Conservation (phyloP, 768 basidiomycete genomes). For the Rubroboletus pulcherrimus region DNA sequence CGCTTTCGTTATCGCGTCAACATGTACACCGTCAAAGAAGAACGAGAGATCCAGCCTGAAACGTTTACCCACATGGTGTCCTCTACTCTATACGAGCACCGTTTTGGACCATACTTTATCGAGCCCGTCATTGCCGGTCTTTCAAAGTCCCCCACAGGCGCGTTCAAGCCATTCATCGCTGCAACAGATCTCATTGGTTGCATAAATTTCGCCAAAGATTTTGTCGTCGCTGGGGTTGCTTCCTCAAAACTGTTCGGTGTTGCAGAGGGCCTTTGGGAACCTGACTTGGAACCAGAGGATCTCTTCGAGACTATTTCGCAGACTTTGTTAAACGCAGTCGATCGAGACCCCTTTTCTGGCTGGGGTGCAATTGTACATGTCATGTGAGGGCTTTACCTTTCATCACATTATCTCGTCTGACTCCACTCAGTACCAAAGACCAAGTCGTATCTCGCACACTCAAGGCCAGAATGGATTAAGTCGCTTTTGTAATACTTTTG, state of each 20-base stretch:
- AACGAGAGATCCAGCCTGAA: slow-evolving; percentile 93
- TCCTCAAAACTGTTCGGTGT: slow-evolving; percentile 92
- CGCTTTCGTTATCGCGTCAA: slow-evolving; percentile 91
- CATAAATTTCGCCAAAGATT: slow-evolving; percentile 92
- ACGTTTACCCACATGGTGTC: slow-evolving; percentile 95
- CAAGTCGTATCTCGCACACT: slow-evolving; percentile 78
- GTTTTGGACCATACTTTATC: slow-evolving; percentile 95
- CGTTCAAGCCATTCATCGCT: slow-evolving; percentile 88
- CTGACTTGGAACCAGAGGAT: slow-evolving; percentile 92
- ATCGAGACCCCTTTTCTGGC: slow-evolving; percentile 94
- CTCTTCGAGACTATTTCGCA: slow-evolving; percentile 98
- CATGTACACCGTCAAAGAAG: slow-evolving; percentile 99
- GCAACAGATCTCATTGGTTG: slow-evolving; percentile 93
- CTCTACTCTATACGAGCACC: slow-evolving; percentile 90
- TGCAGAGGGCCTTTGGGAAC: slow-evolving; percentile 98
- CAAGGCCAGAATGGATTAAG: slow-evolving; percentile 89
- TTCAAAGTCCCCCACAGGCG: slow-evolving; percentile 65
- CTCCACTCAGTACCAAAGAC: slow-evolving; percentile 58
- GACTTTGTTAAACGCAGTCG: slow-evolving; percentile 90
- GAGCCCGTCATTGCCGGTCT: slow-evolving; percentile 96
- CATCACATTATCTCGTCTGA: slow-evolving; percentile 4
- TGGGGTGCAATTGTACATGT: slow-evolving; percentile 96
- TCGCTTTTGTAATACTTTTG: slow-evolving; percentile 7
- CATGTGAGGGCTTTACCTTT: slow-evolving; percentile 58
- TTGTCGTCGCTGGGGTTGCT: slow-evolving; percentile 93